Conservation (phyloP, 2,329 filamentous ascomycete genomes). For the Colletotrichum salicis region DNA sequence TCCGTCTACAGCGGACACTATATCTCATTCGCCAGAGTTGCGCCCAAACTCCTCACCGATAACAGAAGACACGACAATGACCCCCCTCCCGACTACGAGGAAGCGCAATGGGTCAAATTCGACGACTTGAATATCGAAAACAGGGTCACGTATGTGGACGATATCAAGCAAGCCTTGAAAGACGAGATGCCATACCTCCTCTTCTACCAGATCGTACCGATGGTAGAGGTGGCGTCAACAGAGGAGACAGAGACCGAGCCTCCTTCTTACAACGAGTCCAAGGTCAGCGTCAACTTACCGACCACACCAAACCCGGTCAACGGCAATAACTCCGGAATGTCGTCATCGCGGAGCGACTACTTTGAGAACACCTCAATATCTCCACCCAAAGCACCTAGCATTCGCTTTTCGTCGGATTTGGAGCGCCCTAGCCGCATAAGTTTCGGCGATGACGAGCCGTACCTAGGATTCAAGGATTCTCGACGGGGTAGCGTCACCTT, state of each 20-base stretch:
- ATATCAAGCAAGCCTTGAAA: slow-evolving; percentile 79
- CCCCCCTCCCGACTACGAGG: slow-evolving; percentile 73
- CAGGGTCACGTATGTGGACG: slow-evolving; percentile 80
- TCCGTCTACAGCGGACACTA: slow-evolving; percentile 93
- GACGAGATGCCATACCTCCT: slow-evolving; percentile 94
- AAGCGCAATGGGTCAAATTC: slow-evolving; percentile 88
- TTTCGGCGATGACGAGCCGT: slow-evolving; percentile 53
- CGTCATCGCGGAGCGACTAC: slow-evolving; percentile 54
- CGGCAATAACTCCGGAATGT: slow-evolving; percentile 37
- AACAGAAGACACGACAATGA: slow-evolving; percentile 66
- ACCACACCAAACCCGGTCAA: slow-evolving; percentile 43
- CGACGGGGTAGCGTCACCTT: slow-evolving; percentile 63
- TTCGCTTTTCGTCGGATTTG: slow-evolving; percentile 66
- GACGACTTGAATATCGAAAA: slow-evolving; percentile 80
- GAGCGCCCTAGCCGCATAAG: slow-evolving; percentile 61
- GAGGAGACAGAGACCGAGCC: slow-evolving; percentile 61
- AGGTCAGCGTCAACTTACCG: slow-evolving; percentile 51
- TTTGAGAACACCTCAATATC: slow-evolving; percentile 53
- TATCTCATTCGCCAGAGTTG: slow-evolving; percentile 83
- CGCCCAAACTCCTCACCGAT: slow-evolving; percentile 69
- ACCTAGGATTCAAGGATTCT: slow-evolving; percentile 49
- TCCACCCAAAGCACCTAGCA: slow-evolving; percentile 56
- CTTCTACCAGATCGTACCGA: slow-evolving; percentile 94
- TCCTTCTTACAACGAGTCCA: slow-evolving; percentile 68
- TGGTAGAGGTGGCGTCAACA: slow-evolving; percentile 73